phyloP scores from a whole-genome alignment of 176 grass and related monocot species.

The Oryza officinalis region DNA sequence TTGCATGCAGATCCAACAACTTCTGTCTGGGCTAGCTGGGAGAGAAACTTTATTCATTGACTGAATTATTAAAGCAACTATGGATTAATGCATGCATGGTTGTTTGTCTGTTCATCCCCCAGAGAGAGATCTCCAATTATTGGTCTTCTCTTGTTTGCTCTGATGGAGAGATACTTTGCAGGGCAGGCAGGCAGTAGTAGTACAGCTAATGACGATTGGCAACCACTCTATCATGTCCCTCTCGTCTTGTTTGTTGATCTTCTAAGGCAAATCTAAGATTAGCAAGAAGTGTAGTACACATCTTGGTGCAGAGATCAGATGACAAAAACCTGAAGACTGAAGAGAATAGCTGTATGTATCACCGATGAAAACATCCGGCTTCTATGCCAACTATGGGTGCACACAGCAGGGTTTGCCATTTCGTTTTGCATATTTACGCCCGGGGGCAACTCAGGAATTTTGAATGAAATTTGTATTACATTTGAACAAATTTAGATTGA shows the following conservation, averaged over 20 bases:
- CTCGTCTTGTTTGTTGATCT: neutral
- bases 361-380: no score
- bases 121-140: slow-evolving; percentile 28
- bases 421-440: no score
- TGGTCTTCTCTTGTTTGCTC: neutral
- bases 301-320: neutral
- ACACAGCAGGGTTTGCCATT: no score
- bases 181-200: neutral
- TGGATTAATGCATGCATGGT: neutral
- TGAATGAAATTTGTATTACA: no score
- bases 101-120: slow-evolving; percentile 15
- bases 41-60: slow-evolving; percentile 28
- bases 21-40: slow-evolving; percentile 1
- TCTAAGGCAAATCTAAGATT: neutral
- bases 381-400: no score
- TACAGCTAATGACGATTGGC: slow-evolving; percentile 3
- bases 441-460: no score
- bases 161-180: neutral
- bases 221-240: neutral
- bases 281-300: neutral
- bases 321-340: no score
- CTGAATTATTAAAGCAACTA: slow-evolving; percentile 21
- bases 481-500: no score
- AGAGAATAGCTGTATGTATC: no score
- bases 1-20: slow-evolving; percentile 32